Percentiles rank a stretch among this genome's conserved stretches.
These are phyloP conservation scores for Debaryomyces maramus DNA, from an alignment of 805 yeast genomes.

Conservation along the genomic window DNA sequence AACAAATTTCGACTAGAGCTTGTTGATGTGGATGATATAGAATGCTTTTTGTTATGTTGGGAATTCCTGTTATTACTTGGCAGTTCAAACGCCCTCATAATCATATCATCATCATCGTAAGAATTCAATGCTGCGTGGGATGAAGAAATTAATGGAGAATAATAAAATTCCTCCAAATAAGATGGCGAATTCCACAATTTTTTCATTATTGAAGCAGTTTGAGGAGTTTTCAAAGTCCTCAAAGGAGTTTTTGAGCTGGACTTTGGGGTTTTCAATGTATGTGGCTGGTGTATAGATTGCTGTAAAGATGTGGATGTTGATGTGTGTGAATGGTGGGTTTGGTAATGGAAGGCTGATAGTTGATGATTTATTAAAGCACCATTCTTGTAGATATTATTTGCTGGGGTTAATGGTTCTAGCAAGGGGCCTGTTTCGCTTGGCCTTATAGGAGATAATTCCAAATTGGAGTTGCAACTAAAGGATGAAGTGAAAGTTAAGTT, in stretches of 20 bases:
- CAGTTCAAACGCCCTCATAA: constrained; percentile 39
- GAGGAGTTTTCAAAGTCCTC: constrained; percentile 38
- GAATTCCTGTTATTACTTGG: constrained; percentile 8
- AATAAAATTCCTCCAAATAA: constrained; percentile 65
- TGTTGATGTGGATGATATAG: constrained; percentile 6
- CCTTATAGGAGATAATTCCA: constrained; percentile 62
- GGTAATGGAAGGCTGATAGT: constrained; percentile 1
- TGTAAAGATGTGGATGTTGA: constrained; percentile 7
- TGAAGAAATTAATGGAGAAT: constrained; percentile 37
- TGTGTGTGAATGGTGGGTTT: constrained; percentile 5
- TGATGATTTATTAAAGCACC: constrained; percentile 3
- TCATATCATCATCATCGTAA: constrained; percentile 48
- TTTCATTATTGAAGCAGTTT: constrained; percentile 45
- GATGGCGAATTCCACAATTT: constrained; percentile 67
- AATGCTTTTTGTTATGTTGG: constrained; percentile 6
- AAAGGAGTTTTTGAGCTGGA: constrained; percentile 35
- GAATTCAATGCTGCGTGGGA: constrained; percentile 30
- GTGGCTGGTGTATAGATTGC: constrained; percentile 8
- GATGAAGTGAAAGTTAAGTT: constrained; percentile 59
- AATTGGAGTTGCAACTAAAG: constrained; percentile 63
- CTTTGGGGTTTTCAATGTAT: constrained; percentile 36
- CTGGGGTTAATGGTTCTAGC: constrained; percentile 65
- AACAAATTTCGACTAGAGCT: constrained; percentile 19
- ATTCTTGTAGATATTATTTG: constrained; percentile 18
- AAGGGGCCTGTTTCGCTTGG: constrained; percentile 63